Base-by-base conservation (phyloP, 805 yeast genomes). In the Kregervanrija fluxuum region DNA sequence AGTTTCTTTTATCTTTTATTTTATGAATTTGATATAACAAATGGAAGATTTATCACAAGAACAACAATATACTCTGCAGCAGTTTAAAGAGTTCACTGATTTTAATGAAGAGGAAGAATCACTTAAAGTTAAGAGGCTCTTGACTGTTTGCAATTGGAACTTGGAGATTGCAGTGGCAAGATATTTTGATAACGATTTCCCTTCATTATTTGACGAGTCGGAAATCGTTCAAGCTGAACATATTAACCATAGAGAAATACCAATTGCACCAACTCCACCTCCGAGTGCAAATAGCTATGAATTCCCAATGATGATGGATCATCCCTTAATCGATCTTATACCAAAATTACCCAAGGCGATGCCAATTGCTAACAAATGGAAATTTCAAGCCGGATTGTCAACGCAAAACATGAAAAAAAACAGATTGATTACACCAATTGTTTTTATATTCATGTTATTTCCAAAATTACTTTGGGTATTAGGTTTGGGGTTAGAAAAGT, bases 111-210 rank as follows among this genome's bases (percentile, higher is more conserved):
- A 71, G 5, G 70, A 66, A 0, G 75, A 76, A 28, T 61, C 68
- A 38, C 70, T 69, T 1, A 68, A 73, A 37, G 71, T 80, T 3
- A 59, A 72, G 4, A 60, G 66, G 42, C 58, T 81, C 22, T 57
- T 82, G 42, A 60, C 68, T 31, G 69, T 73, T 39, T 72, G 78
- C 52, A 72, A 77, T 40, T 80, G 80, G 80, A 73, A 80, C 53
- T 55, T 83, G 41, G 85, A 82, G 53, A 66, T 72, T 37, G 78
- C 88, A 1, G 61, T 81, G 31, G 73, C 82, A 3, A 69, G 77
- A 41, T 83, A 71, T 57, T 80, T 80, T 55, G 90, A 83, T 52
- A 74, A 73, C 14, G 68, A 71, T 41, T 68, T 77, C 62, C 66
- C 66, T 3, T 53, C 62, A 1, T 38, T 61, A 12, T 43, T 55